phyloP scores from a whole-genome alignment of 1,139 yeast species.

The Candida smagusa region DNA sequence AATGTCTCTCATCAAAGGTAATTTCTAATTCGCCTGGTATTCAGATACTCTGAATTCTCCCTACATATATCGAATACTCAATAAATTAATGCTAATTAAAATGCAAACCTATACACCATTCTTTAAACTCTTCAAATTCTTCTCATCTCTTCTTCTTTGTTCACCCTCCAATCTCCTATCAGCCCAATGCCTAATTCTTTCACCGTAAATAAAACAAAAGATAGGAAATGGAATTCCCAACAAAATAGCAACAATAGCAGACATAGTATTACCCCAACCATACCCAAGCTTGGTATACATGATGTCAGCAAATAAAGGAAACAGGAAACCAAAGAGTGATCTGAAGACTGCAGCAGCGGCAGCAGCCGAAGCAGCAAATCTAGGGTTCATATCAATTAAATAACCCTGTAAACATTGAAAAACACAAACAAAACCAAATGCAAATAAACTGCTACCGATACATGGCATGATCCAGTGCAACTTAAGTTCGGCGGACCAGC shows the following conservation, averaged over 20 bases:
- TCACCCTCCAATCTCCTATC: slow-evolving; percentile 31
- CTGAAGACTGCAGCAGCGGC: slow-evolving; percentile 49
- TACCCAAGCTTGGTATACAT: slow-evolving; percentile 40
- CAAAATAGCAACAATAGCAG: slow-evolving; percentile 37
- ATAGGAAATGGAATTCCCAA: slow-evolving; percentile 46
- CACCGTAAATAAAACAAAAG: slow-evolving; percentile 41
- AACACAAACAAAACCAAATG: slow-evolving; percentile 43
- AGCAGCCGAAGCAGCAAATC: slow-evolving; percentile 43
- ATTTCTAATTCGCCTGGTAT: too few species aligned
- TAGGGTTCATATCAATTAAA: slow-evolving; percentile 44
- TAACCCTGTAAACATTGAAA: slow-evolving; percentile 44
- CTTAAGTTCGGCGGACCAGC: slow-evolving; percentile 42
- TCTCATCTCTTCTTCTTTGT: slow-evolving; percentile 32
- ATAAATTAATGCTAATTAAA: too few species aligned
- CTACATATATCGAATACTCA: too few species aligned
- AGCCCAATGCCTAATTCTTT: slow-evolving; percentile 34
- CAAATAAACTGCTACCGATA: slow-evolving; percentile 42
- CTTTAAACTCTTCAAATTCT: slow-evolving; percentile 27
- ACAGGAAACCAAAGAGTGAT: slow-evolving; percentile 40
- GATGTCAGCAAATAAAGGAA: slow-evolving; percentile 40
- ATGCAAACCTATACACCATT: background rate
- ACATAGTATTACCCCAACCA: slow-evolving; percentile 48
- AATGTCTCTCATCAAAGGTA: too few species aligned
- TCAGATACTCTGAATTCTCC: too few species aligned
- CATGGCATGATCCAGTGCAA: slow-evolving; percentile 49